Conservation (phyloP, 306 rosid genomes). For the Vigna hirtella region DNA sequence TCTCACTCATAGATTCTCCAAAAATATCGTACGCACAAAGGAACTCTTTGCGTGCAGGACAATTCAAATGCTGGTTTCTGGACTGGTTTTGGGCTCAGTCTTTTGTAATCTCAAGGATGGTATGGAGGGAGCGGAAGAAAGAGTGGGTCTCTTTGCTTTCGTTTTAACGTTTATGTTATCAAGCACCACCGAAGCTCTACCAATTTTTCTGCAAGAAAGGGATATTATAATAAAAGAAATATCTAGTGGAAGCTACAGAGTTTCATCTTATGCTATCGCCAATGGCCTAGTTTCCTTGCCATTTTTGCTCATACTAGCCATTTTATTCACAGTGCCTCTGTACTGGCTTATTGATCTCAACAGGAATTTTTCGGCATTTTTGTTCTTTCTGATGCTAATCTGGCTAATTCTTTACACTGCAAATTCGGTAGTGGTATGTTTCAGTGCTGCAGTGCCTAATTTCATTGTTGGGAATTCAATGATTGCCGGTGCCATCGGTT, state of each 20-base stretch:
- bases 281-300: conserved; percentile 79
- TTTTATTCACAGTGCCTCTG: conserved; percentile 69
- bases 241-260: conserved; percentile 79
- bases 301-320: conserved; percentile 74
- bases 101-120: conserved; percentile 69
- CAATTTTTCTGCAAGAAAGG: conserved; percentile 80
- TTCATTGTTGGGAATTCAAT: conserved; percentile 86
- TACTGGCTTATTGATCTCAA: conserved; percentile 86
- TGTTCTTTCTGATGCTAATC: conserved; percentile 66
- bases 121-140: conserved; percentile 68
- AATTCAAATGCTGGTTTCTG: conserved; percentile 74
- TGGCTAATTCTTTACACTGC: conserved; percentile 84
- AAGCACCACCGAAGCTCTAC: conserved; percentile 74
- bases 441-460: conserved; percentile 83
- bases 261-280: conserved; percentile 80
- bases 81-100: conserved; percentile 76
- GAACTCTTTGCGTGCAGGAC: conserved; percentile 79
- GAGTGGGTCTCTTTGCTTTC: conserved; percentile 84
- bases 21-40: conserved; percentile 71
- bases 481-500: conserved; percentile 78
- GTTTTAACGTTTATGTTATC: conserved; percentile 67
- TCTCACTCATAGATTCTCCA: conserved; percentile 77
- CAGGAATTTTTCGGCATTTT: conserved; percentile 62
- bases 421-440: conserved; percentile 82
- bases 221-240: conserved; percentile 83